These are phyloP conservation scores for Tricholoma matsutake DNA, from an alignment of 768 basidiomycete genomes.

Conservation along the genomic window DNA sequence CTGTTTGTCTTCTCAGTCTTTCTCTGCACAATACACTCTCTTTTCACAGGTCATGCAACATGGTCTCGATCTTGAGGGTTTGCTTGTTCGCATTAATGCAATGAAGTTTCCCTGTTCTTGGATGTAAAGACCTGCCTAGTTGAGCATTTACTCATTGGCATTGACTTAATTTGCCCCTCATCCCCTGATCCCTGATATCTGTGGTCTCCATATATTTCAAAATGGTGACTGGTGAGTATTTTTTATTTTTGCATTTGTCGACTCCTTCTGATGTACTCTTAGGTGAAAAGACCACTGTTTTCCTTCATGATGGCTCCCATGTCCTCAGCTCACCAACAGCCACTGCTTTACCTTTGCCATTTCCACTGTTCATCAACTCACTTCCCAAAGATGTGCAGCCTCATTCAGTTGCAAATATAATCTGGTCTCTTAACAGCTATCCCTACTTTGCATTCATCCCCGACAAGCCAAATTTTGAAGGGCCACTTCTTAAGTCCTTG, in stretches of 20 bases:
- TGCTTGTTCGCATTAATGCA: neutral
- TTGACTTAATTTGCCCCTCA: neutral
- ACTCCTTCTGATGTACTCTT: neutral
- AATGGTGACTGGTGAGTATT: neutral
- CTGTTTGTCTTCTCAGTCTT: neutral
- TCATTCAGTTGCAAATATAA: neutral
- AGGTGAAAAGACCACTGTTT: neutral
- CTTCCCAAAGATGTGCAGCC: neutral
- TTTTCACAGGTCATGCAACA: neutral
- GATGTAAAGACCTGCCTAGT: neutral
- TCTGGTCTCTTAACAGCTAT: neutral
- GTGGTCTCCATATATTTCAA: neutral
- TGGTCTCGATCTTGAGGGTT: neutral
- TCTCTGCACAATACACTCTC: neutral
- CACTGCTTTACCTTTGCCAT: neutral
- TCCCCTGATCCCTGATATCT: neutral
- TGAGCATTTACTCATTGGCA: neutral
- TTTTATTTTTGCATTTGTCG: neutral
- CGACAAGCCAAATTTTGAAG: neutral
- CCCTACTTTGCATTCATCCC: neutral
- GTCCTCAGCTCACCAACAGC: neutral
- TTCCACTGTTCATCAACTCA: neutral
- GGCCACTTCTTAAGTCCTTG: neutral
- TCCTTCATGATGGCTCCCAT: neutral
- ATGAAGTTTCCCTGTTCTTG: neutral